A percentile compares a stretch with the other conserved stretches of the same genome.
Evolutionary conservation across 225 moss, liverwort and hornwort species (phyloP).

Genomic region (Physcomitrium patens): DNA sequence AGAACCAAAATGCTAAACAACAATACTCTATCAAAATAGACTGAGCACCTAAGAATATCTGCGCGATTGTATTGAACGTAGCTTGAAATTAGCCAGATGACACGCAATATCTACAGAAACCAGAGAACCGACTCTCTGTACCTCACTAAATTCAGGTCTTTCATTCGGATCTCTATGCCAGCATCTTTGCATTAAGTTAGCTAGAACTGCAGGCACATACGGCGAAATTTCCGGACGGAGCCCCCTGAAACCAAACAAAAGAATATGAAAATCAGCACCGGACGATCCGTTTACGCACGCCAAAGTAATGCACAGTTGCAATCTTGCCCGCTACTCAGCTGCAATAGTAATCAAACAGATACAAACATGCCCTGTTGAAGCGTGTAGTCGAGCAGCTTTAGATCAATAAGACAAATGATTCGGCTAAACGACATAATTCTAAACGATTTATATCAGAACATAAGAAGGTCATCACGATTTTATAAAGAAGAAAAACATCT

Average conservation of each 20-base stretch:
- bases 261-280: slow-evolving; percentile 10
- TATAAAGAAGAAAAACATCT: neutral
- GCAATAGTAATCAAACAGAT: neutral
- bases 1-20: neutral
- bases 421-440: neutral
- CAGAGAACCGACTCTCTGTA: slow-evolving; percentile 18
- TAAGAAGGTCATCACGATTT: neutral
- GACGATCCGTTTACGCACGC: neutral
- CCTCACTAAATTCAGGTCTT: slow-evolving; percentile 95
- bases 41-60: neutral
- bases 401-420: slow-evolving; percentile 1
- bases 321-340: neutral
- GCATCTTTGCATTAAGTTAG: slow-evolving; percentile 69
- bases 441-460: neutral
- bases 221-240: slow-evolving; percentile 76
- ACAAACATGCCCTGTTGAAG: neutral
- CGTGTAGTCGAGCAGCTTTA: neutral
- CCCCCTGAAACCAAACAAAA: slow-evolving; percentile 52
- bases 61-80: neutral
- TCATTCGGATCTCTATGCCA: slow-evolving; percentile 80
- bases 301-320: neutral
- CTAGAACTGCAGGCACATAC: slow-evolving; percentile 57
- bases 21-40: slow-evolving; percentile 5
- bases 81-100: neutral
- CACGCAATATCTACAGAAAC: neutral